Evolutionary conservation across 345 rosid genomes (phyloP), one percentile per base, ranked within the genome.

Genomic region (Luvunga scandens): DNA sequence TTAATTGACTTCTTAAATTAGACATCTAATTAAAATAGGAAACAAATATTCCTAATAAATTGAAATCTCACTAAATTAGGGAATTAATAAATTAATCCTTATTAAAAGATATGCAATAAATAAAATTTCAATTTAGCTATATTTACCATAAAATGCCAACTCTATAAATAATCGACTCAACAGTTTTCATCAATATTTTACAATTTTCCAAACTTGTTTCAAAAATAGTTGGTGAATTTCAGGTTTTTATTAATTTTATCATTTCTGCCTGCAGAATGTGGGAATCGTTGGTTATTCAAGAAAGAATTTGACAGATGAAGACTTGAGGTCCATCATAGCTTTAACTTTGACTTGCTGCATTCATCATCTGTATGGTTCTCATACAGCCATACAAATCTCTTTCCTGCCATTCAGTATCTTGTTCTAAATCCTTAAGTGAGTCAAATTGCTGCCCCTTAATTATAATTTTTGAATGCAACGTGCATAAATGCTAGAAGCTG

Each of bases 211-310:
- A 71, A 9, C 60, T 48, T 19, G 24, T 64, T 19, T 7, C 9
- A 0, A 7, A 31, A 19, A 7, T 19, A 24, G n/a, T 33, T 64
- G 22, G 53, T 34, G 31, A 48, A 74, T 34, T 63, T 65, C 28
- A 0, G 63, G 12, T 8, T 68, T 78, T 66, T 69, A 19, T 39
- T 14, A 55, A 48, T 62, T 39, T 76, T 74, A 75, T 80, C 42
- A 38, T 38, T 38, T 30, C 45, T 21, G 33, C 78, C 33, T 85
- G 78, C 87, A 93, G 96, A 83, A 91, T 81, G 88, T 79, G 24
- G 90, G 85, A 72, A 88, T 91, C 64, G 82, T 91, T 71, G 94
- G 96, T 78, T 88, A 88, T 85, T 91, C 96, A 18, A 91, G 98
- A 85, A 91, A 91, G 84, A 60, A 91, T 80, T 71, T 85, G 71